Conservation (phyloP, 2,329 filamentous ascomycete genomes). For the Sclerotinia trifoliorum region DNA sequence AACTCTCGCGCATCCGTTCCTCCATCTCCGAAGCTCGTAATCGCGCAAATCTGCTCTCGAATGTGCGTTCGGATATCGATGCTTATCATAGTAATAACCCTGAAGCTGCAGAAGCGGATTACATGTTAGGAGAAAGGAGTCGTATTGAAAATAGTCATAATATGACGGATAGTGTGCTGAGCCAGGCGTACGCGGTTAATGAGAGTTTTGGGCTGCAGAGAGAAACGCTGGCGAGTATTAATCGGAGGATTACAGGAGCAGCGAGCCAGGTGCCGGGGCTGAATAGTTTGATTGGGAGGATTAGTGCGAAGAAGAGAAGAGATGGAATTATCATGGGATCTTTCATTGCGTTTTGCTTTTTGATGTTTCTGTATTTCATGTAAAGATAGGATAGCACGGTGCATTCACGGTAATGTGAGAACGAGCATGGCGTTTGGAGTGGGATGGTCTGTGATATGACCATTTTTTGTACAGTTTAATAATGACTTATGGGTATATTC, state of each 20-base stretch:
- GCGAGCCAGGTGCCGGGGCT: conserved; percentile 91
- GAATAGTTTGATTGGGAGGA: conserved; percentile 86
- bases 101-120: conserved; percentile 83
- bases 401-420: conserved; percentile 27
- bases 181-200: conserved; percentile 94
- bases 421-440: conserved; percentile 19
- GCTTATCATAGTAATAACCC: conserved; percentile 82
- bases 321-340: conserved; percentile 90
- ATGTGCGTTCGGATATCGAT: conserved; percentile 88
- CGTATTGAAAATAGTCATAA: conserved; percentile 87
- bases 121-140: conserved; percentile 89
- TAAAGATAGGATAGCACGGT: conserved; percentile 43
- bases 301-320: conserved; percentile 90
- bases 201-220: conserved; percentile 85
- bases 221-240: conserved; percentile 84
- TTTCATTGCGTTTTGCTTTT: conserved; percentile 89
- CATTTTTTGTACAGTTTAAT: conserved; percentile 32
- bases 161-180: conserved; percentile 85
- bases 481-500: conserved; percentile 36
- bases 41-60: conserved; percentile 84
- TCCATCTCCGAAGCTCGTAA: conserved; percentile 76
- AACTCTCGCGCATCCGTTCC: conserved; percentile 72
- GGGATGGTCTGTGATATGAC: conserved; percentile 4
- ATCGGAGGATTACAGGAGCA: conserved; percentile 82
- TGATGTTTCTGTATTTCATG: conserved; percentile 78